Conservation (phyloP, 441 rosid species). For the Croton laevigatus region DNA sequence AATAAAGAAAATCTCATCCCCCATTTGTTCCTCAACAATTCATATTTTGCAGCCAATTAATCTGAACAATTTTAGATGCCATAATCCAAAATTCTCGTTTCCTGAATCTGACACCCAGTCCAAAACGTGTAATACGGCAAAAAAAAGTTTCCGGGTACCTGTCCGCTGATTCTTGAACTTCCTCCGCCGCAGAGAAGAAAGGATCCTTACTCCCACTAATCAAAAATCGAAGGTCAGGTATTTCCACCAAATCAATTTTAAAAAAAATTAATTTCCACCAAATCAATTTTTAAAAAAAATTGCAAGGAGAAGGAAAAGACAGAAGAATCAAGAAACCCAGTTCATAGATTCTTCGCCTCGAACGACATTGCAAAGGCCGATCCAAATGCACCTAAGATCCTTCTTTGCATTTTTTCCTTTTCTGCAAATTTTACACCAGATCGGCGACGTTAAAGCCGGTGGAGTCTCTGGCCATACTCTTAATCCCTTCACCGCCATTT, state of each 20-base stretch:
- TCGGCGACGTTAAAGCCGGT: too few relatives aligned
- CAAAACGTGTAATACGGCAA: too few relatives aligned
- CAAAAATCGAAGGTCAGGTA: conserved; percentile 55
- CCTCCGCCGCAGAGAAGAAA: conserved; percentile 86
- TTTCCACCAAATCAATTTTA: neutral
- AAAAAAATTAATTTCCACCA: too few relatives aligned
- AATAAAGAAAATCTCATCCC: neutral
- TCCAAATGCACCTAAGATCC: conserved; percentile 6
- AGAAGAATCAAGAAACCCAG: neutral
- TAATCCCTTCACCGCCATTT: too few relatives aligned
- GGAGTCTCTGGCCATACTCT: too few relatives aligned
- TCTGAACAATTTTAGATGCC: neutral
- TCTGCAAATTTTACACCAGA: too few relatives aligned
- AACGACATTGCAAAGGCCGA: conserved; percentile 1
- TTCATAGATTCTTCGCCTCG: neutral
- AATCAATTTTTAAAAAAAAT: too few relatives aligned
- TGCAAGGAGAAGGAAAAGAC: neutral
- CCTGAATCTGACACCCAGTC: neutral
- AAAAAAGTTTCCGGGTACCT: conserved; percentile 44
- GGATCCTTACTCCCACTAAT: conserved; percentile 98
- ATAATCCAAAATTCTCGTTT: neutral
- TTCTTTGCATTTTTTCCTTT: too few relatives aligned
- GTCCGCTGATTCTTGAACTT: conserved; percentile 94
- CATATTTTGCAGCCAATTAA: neutral
- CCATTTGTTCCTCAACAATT: neutral